Base-by-base conservation (phyloP, 163 green algal species). In the Coccomyxa subellipsoidea region DNA sequence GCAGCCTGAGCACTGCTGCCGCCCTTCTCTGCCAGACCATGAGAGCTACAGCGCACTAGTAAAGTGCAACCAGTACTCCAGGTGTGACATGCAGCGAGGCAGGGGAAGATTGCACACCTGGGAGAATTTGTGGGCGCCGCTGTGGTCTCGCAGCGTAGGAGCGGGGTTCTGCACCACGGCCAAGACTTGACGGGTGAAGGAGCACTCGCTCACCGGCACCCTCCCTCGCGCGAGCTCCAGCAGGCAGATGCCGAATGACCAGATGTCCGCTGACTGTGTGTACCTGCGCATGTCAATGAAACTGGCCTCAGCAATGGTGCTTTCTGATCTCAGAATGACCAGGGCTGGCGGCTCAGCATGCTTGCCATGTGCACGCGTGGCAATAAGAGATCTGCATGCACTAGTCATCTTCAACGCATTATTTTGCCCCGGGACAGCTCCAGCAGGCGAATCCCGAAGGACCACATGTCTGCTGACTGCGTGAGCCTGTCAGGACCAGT, bases 161-260 rank as follows among this genome's bases (percentile, higher is more conserved):
- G 32, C 70, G 32, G 31, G 27, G 32, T 34, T 34, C 31, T 47
- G 70, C 70, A 77, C 70, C 7, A 34, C 32, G 31, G 21, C 8
- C 70, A 77, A 25, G 32, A 77, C 70, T 10, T 47, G 23, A 8
- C 32, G 25, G 31, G 32, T 39, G 18, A 77, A 40, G 32, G 31
- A 47, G 32, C 23, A n/a, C 31, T 39, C 12, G 9, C 18, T 40
- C 10, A 94, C 95, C 39, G 93, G 93, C 69, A 92, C 93, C 82
- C 95, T 85, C 10, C 93, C 93, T 76, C 94, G 91, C 12, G 93
- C 91, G 82, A 99, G 90, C 92, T 99, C 96, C 77, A 99, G 88
- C 77, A 98, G 84, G 25, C 95, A 97, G 88, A 99, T 99, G 72
- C 96, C 96, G 86, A 99, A 96, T 0, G 92, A 97, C 96, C 96